Evolutionary conservation across 140 eudicot species (phyloP), one percentile per base, ranked within the genome.

Genomic region (Cichorium intybus): DNA sequence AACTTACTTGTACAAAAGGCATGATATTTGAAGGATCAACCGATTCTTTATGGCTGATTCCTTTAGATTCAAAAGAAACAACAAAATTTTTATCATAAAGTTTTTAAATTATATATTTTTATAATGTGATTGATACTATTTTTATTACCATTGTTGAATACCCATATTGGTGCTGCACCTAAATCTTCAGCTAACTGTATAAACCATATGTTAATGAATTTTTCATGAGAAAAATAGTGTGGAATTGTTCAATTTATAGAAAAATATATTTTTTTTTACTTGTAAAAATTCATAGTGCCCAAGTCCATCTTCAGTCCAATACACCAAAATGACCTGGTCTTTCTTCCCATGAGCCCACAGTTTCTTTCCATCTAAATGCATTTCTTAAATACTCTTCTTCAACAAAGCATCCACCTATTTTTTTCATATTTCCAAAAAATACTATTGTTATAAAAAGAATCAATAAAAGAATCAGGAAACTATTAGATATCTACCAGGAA

Each of bases 271-370:
- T 21, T 18, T 59, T 41, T 33, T 14, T 54, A 88, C 98, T 78
- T 79, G 96, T 69, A 93, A 80, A 73, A 88, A 93, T 70, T 93
- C 99, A n/a, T n/a, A 10, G 79, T 88, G 85, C 3, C 99, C 97
- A 54, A 93, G 82, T 33, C 94, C 99, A 72, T 93, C 99, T 56
- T 93, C 99, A 7, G 99, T 93, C 99, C 99, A 93, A 68, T 93
- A 93, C 35, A 60, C 97, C 97, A 65, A 81, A 88, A 66, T 93
- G 99, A 47, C 99, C 99, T 4, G 99, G 94, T 66, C 99, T 83
- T 75, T 88, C 89, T 60, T 88, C 93, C 99, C 97, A 88, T 35
- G 97, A 87, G 46, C 98, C 99, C 21, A 93, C n/a, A n/a, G n/a
- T n/a, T n/a, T n/a, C n/a, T n/a, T n/a, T n/a, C n/a, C n/a, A n/a